Conservation (phyloP, 257 asterid species). For the Nicotiana tomentosiformis region DNA sequence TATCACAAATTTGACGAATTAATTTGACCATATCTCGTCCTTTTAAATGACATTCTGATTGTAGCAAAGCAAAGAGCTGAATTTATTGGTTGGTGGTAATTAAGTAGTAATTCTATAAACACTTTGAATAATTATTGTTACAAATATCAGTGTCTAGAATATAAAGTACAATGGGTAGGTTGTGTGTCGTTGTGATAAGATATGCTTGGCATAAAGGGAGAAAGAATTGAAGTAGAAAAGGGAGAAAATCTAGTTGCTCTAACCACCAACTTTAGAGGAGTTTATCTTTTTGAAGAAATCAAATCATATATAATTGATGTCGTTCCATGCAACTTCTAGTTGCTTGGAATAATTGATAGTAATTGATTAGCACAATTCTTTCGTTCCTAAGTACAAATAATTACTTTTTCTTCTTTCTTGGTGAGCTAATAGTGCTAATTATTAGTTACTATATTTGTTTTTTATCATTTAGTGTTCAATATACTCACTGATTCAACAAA, state of each 20-base stretch:
- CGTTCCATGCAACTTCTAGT: not conserved
- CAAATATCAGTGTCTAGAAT: not conserved
- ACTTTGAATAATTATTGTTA: not conserved
- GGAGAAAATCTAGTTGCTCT: not conserved
- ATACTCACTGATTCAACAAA: too few species aligned
- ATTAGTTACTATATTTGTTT: not conserved
- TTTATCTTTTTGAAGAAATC: not conserved
- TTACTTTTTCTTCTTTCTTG: not conserved
- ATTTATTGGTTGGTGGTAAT: too few species aligned
- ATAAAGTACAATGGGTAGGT: not conserved
- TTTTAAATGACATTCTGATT: too few species aligned
- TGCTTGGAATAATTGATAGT: not conserved
- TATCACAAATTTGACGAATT: too few species aligned
- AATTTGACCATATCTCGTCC: too few species aligned
- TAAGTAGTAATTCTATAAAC: not conserved
- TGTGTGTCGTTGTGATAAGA: not conserved
- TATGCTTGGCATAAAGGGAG: not conserved
- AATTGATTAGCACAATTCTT: not conserved
- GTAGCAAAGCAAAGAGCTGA: too few species aligned
- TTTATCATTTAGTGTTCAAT: not conserved
- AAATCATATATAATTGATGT: not conserved
- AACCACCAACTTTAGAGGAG: not conserved
- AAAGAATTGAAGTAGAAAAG: not conserved
- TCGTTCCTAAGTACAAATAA: not conserved
- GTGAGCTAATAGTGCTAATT: not conserved